Evolutionary conservation across 495 filamentous ascomycete genomes (phyloP).

Genomic region (Durotheca rogersii): DNA sequence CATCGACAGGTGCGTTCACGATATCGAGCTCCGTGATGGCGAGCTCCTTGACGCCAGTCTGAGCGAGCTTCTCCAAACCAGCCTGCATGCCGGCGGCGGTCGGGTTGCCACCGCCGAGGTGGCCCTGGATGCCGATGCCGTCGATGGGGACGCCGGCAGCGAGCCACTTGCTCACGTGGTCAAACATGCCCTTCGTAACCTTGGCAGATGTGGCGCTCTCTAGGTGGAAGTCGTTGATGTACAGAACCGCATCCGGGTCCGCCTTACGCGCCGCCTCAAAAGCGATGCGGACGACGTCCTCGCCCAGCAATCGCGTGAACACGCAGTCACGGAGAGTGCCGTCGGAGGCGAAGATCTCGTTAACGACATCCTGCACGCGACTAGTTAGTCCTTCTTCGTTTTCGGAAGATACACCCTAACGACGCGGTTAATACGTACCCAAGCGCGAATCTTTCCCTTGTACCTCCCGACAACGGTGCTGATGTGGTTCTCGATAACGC

Average conservation of each 20-base stretch:
- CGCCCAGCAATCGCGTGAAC: constrained; percentile 60
- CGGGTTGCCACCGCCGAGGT: constrained; percentile 54
- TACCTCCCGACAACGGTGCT: constrained; percentile 50
- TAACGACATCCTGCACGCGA: constrained; percentile 56
- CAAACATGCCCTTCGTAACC: constrained; percentile 59
- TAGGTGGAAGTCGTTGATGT: constrained; percentile 70
- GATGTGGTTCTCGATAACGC: constrained; percentile 49
- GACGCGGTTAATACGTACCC: constrained; percentile 37
- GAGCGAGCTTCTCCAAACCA: constrained; percentile 43
- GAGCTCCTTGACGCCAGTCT: constrained; percentile 53
- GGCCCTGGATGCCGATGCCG: constrained; percentile 67
- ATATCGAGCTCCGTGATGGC: constrained; percentile 69
- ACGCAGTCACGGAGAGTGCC: constrained; percentile 56
- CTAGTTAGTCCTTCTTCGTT: not conserved
- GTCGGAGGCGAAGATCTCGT: constrained; percentile 65
- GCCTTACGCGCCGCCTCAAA: constrained; percentile 60
- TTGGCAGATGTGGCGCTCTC: constrained; percentile 52
- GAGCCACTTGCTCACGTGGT: constrained; percentile 65
- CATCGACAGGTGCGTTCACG: constrained; percentile 53
- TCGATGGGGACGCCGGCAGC: constrained; percentile 67
- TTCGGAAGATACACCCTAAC: not conserved
- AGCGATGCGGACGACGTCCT: constrained; percentile 58
- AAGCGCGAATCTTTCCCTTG: constrained; percentile 44
- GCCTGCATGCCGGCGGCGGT: constrained; percentile 54
- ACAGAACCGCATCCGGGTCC: constrained; percentile 60